Conservation (phyloP, 805 yeast genomes). For the Candida succiphila region DNA sequence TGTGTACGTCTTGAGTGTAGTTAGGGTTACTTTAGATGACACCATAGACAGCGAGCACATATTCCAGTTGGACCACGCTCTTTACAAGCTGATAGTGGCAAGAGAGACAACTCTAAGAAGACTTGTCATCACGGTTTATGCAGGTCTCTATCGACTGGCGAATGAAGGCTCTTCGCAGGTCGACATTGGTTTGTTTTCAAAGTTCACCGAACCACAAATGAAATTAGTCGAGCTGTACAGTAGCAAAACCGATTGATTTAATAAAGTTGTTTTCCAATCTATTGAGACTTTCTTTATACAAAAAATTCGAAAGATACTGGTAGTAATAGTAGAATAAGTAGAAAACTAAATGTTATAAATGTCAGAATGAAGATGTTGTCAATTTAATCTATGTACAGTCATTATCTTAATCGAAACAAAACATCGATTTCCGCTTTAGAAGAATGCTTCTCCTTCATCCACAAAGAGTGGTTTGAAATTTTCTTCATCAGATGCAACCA, state of each 20-base stretch:
- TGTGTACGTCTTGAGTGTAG: neutral
- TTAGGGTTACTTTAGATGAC: neutral
- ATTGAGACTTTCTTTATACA: too few species aligned
- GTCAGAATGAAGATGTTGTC: too few species aligned
- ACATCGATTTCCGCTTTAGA: conserved; percentile 7
- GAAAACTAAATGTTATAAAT: too few species aligned
- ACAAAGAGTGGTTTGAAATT: conserved; percentile 25
- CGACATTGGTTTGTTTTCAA: conserved; percentile 23
- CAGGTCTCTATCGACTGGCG: conserved; percentile 13
- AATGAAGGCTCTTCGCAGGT: conserved; percentile 11
- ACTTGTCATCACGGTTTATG: conserved; percentile 27
- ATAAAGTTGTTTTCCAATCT: too few species aligned
- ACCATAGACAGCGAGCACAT: conserved; percentile 10
- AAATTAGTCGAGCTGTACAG: conserved; percentile 39
- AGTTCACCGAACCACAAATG: conserved; percentile 31
- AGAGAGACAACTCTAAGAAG: conserved; percentile 28
- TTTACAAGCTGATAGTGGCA: conserved; percentile 20
- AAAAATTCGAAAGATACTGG: too few species aligned
- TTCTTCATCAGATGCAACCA: conserved; percentile 49
- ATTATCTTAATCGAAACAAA: too few species aligned
- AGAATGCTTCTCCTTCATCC: conserved; percentile 27
- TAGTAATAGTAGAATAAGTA: too few species aligned
- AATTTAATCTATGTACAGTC: too few species aligned
- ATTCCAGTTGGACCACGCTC: conserved; percentile 21
- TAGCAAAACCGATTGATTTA: neutral